Base-by-base conservation (phyloP, 2,329 filamentous ascomycete species). In the Penicillium sp. region DNA sequence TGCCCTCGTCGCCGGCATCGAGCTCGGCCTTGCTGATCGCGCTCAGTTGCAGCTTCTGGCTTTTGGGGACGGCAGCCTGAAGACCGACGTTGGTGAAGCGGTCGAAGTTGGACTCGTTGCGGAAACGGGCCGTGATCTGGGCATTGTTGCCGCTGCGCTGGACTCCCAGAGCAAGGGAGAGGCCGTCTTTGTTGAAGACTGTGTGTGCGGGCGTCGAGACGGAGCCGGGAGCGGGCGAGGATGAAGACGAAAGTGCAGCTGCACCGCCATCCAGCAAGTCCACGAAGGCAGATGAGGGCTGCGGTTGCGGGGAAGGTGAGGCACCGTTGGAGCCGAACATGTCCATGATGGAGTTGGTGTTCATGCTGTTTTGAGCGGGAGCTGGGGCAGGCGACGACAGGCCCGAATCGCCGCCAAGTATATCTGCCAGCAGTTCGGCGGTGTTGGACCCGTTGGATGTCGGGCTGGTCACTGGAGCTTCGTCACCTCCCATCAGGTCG, bases 41-140 rank as follows among this genome's bases (percentile, higher is more conserved):
- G 69, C 95, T 87, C 59, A 99, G 76, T 69, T 96, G 91, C 64
- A 99, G 75, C 70, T 94, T 96, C 74, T 99, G 94, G 40, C 89
- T 90, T 75, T 97, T 99, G 8, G 94, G 94, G 48, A 99, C 94
- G 0, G 94, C 94, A 39, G 92, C 94, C 71, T 99, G 94, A 59
- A 99, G 72, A 24, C 89, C 90, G 27, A 97, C 89, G 41, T 82
- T 83, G 14, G 85, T 85, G 44, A 97, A 78, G 13, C 77, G 75
- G 13, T 79, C 80, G 27, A 87, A 83, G 51, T 80, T 79, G 13
- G 86, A 87, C 0, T 76, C 82, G 71, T 97, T 97, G 35, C 82
- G 83, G 79, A 99, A 99, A 8, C 86, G 85, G 14, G 91, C 91
- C 44, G 87, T 79, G 6, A 95, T 86, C 68, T 96, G 91, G 18